These are phyloP conservation scores for Stemphylium vesicarium DNA, from an alignment of 2,329 filamentous ascomycete species.

Conservation along the genomic window DNA sequence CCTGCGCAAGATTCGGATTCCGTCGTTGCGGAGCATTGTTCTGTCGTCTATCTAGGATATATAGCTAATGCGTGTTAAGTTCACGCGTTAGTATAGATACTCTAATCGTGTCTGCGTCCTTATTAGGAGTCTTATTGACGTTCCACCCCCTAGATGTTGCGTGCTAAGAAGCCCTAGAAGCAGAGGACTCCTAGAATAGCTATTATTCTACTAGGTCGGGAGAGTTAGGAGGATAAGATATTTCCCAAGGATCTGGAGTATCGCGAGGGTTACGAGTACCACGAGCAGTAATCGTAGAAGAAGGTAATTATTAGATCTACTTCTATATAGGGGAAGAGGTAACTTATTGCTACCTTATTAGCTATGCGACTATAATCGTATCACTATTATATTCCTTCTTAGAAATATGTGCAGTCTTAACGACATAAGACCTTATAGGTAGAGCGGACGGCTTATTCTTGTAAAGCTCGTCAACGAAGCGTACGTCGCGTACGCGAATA, in stretches of 20 bases:
- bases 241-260: neutral
- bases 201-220: neutral
- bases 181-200: neutral
- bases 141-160: neutral
- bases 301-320: neutral
- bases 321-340: neutral
- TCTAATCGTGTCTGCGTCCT: neutral
- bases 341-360: neutral
- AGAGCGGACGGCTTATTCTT: neutral
- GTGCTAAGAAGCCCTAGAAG: neutral
- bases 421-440: neutral
- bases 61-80: neutral
- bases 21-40: no score
- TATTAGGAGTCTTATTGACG: no score
- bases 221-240: neutral
- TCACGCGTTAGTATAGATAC: neutral
- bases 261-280: no score
- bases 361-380: neutral
- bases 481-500: conserved; percentile 12
- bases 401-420: no score
- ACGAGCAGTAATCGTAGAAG: neutral
- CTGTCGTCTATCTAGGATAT: no score
- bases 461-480: conserved; percentile 4
- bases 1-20: no score
- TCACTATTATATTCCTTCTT: no score